A percentile compares a stretch with the other conserved stretches of the same genome.
These are phyloP conservation scores for Aspergillus latus DNA, from an alignment of 2,329 filamentous ascomycete species.

Conservation along the genomic window DNA sequence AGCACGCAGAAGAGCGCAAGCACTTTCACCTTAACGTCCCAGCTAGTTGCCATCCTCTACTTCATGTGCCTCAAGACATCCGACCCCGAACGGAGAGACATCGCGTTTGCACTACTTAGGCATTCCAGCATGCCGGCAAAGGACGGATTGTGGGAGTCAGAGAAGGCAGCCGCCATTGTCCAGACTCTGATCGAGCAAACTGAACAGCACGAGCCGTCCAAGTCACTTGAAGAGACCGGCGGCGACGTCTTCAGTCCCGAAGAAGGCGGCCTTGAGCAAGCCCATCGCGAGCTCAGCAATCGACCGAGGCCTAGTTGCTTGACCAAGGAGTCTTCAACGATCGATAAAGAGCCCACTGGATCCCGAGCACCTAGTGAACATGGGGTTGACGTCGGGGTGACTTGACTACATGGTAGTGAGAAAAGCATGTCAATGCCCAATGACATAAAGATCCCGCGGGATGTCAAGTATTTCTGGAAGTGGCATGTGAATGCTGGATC, in stretches of 20 bases:
- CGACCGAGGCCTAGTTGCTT: neutral
- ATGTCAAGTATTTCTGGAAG: neutral
- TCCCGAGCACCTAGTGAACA: neutral
- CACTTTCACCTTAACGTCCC: constrained; percentile 24
- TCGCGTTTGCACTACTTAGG: constrained; percentile 20
- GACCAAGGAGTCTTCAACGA: too few species aligned
- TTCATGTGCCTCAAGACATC: constrained; percentile 26
- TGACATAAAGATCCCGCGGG: neutral
- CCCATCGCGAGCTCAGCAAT: neutral
- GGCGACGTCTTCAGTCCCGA: neutral
- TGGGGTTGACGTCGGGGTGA: neutral
- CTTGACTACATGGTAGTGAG: neutral
- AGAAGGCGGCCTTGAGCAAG: neutral
- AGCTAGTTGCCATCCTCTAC: constrained; percentile 25
- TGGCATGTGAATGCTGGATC: neutral
- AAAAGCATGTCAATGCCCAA: neutral
- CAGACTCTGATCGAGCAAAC: constrained; percentile 2
- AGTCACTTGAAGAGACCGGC: neutral
- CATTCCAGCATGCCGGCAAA: constrained; percentile 17
- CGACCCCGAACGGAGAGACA: constrained; percentile 10
- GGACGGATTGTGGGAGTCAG: constrained; percentile 27
- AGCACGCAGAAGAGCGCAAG: neutral
- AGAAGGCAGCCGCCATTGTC: constrained; percentile 18
- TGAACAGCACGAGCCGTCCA: neutral
- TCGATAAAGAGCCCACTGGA: neutral